Conservation (phyloP, 768 basidiomycete species). For the Coprinellus micaceus region DNA sequence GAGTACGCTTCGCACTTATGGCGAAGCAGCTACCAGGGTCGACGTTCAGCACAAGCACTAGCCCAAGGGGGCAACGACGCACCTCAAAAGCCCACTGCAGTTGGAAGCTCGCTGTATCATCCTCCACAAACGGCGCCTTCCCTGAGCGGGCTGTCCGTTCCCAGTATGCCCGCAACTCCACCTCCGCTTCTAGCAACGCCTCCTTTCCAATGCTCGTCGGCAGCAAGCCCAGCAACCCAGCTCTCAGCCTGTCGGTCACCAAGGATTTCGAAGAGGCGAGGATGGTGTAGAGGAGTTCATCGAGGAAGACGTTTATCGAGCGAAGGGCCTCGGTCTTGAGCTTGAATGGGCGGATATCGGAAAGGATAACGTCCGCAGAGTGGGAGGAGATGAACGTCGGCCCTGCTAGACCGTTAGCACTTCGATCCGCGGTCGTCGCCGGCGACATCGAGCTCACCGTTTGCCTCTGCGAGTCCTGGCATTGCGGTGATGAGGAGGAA, state of each 20-base stretch:
- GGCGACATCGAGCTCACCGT: slow-evolving; percentile 32
- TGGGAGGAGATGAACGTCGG: slow-evolving; percentile 78
- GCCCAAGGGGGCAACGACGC: slow-evolving; percentile 19
- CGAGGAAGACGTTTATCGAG: slow-evolving; percentile 75
- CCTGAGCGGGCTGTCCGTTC: slow-evolving; percentile 55
- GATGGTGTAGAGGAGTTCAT: slow-evolving; percentile 78
- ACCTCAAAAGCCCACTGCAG: slow-evolving; percentile 78
- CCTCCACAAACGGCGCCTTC: slow-evolving; percentile 34
- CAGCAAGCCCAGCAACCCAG: slow-evolving; percentile 65
- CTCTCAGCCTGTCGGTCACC: slow-evolving; percentile 68
- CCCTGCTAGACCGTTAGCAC: slow-evolving; percentile 30
- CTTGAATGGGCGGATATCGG: slow-evolving; percentile 88
- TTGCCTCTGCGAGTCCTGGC: slow-evolving; percentile 38
- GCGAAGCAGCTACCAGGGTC: slow-evolving; percentile 56
- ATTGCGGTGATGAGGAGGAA: slow-evolving; percentile 32
- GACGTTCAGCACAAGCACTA: slow-evolving; percentile 8
- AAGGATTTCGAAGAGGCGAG: slow-evolving; percentile 65
- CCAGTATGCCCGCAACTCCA: slow-evolving; percentile 88
- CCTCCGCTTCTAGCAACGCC: slow-evolving; percentile 87
- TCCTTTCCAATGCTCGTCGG: slow-evolving; percentile 87
- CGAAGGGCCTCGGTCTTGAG: slow-evolving; percentile 75
- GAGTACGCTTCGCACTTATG: slow-evolving; percentile 90
- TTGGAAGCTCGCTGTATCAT: slow-evolving; percentile 58
- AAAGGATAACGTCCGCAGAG: slow-evolving; percentile 88
- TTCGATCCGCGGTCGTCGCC: neutral